Percentiles rank a stretch among this genome's conserved stretches.
Conservation (phyloP, 176 grass and related monocot genomes). For the Elymus sibiricus region DNA sequence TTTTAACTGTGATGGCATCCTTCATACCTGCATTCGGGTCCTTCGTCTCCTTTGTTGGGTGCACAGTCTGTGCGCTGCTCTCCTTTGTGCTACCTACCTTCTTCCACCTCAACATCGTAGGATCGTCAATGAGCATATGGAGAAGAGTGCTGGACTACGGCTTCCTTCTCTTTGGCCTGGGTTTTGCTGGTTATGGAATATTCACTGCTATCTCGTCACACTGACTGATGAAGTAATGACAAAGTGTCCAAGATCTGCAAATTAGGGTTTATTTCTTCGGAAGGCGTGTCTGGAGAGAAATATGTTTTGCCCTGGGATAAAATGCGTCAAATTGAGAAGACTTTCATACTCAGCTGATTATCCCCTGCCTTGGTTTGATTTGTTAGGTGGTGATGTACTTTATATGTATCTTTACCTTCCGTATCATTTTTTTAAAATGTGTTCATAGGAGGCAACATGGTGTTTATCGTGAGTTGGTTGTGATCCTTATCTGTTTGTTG, state of each 20-base stretch:
- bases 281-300: not conserved
- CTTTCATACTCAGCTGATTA: not conserved
- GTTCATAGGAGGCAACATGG: not conserved
- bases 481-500: not conserved
- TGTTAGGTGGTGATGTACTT: not conserved
- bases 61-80: slow-evolving; percentile 75
- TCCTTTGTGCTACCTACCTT: slow-evolving; percentile 77
- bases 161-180: slow-evolving; percentile 56
- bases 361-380: not conserved
- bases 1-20: slow-evolving; percentile 59
- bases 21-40: slow-evolving; percentile 75
- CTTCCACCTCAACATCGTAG: slow-evolving; percentile 76
- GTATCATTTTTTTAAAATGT: not conserved
- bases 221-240: not conserved
- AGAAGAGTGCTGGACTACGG: slow-evolving; percentile 48
- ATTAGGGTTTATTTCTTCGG: not conserved
- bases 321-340: not conserved
- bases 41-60: slow-evolving; percentile 81
- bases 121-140: slow-evolving; percentile 49
- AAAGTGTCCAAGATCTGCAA: not conserved
- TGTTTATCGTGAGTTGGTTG: not conserved
- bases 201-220: slow-evolving; percentile 28
- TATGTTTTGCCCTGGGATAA: not conserved
- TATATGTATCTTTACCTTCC: not conserved
- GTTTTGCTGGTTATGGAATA: slow-evolving; percentile 64